phyloP scores from a whole-genome alignment of 2,329 filamentous ascomycete species.

The Tolypocladium tundrense region DNA sequence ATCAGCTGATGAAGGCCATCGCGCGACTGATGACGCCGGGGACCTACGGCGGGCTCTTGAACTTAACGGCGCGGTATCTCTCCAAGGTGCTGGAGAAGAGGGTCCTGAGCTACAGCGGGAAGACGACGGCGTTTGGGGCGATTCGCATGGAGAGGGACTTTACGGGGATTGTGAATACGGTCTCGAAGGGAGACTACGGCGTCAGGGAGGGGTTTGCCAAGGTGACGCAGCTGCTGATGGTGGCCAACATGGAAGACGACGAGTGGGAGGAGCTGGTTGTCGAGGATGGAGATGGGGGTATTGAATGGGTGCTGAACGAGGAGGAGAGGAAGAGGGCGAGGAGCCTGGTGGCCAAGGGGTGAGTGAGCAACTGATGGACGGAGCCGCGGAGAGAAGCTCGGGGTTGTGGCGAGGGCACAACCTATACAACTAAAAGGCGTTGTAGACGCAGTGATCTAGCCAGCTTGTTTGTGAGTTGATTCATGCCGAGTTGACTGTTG shows the following conservation, averaged over 20 bases:
- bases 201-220: slow-evolving; percentile 68
- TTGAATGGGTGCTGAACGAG: slow-evolving; percentile 60
- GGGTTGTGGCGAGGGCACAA: not conserved
- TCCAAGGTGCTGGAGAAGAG: slow-evolving; percentile 76
- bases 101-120: slow-evolving; percentile 69
- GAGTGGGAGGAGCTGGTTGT: slow-evolving; percentile 74
- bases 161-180: slow-evolving; percentile 58
- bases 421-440: not conserved
- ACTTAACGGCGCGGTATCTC: slow-evolving; percentile 64
- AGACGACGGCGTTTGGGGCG: slow-evolving; percentile 71
- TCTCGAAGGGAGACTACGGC: slow-evolving; percentile 63
- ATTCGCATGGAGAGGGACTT: slow-evolving; percentile 79
- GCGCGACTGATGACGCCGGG: slow-evolving; percentile 71
- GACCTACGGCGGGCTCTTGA: slow-evolving; percentile 67
- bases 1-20: slow-evolving; percentile 73
- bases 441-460: no score
- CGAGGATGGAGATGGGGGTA: slow-evolving; percentile 45
- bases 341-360: slow-evolving; percentile 43
- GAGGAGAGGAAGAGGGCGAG: slow-evolving; percentile 68
- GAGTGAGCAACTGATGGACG: slow-evolving; percentile 1
- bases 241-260: slow-evolving; percentile 91
- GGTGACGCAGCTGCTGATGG: slow-evolving; percentile 70
- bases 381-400: not conserved
- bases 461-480: not conserved
- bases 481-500: not conserved